Evolutionary conservation across 83 land plant species (phyloP), one percentile per base, ranked within the genome.

Genomic region (Picea abies): DNA sequence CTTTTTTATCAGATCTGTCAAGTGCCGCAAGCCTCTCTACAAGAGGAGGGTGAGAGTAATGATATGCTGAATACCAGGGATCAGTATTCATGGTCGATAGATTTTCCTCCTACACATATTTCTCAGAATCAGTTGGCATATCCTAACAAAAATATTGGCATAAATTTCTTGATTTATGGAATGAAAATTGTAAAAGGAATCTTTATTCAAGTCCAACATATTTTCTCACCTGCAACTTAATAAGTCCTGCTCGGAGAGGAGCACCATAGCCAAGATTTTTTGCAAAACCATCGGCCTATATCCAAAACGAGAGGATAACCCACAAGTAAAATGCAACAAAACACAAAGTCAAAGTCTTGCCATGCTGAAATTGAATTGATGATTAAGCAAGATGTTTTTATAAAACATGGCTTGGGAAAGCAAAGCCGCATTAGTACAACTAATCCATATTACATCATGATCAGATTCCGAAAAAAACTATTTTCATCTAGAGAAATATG

Each of bases 221-320:
- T 11, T 32, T 49, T 76, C 67, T 81, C 60, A 96, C 98, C 97
- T 97, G 99, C 52, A 98, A 87, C 80, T 96, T 98, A 52, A 98
- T 89, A 58, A 98, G 92, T 17, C 92, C 99, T 61, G 95, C 93
- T 71, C 93, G 87, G 61, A 96, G 94, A 25, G 90, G 79, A 41
- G 80, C 76, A 0, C 87, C 82, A 86, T 96, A 96, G 7, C 99
- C 99, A 76, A 98, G 90, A 82, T 91, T 88, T 84, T 96, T 91
- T n/a, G 99, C 99, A 92, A 98, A 98, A 32, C 96, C 97, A 93
- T 96, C 99, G 67, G 99, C 99, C 99, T 97, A 85, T n/a, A 9
- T 41, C n/a, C 20, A 47, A 23, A 73, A 44, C 22, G 37, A 44
- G 56, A 73, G 25, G 47, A 44, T 44, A 73, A 73, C 47, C 20